These are phyloP conservation scores for Ceratocystis cubensis DNA, from an alignment of 2,329 filamentous ascomycete genomes.

Conservation along the genomic window DNA sequence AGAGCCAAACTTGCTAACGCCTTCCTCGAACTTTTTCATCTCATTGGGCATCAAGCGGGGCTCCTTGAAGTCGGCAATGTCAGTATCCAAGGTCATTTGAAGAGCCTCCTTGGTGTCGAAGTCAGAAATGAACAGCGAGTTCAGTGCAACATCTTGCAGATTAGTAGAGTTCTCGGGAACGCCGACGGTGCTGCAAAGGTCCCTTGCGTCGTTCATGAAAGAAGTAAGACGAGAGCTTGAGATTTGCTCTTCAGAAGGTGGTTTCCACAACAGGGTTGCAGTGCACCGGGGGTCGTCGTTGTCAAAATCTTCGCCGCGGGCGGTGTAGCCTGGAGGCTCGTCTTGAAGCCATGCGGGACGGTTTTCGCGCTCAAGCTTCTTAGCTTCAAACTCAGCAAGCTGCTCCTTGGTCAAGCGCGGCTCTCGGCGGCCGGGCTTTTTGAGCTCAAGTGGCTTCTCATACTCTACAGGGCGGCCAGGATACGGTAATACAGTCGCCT, in stretches of 20 bases:
- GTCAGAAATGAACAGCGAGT: conserved; percentile 56
- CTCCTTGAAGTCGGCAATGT: conserved; percentile 67
- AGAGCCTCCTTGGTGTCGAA: conserved; percentile 63
- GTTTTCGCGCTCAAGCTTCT: conserved; percentile 65
- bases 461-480: conserved; percentile 77
- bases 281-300: conserved; percentile 64
- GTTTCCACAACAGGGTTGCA: conserved; percentile 64
- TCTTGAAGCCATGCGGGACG: conserved; percentile 91
- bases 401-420: conserved; percentile 68
- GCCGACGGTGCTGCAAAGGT: conserved; percentile 52
- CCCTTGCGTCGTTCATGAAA: conserved; percentile 61
- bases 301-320: conserved; percentile 64
- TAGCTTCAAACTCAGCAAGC: conserved; percentile 64
- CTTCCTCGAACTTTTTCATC: conserved; percentile 83
- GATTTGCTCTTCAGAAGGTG: conserved; percentile 45
- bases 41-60: conserved; percentile 68
- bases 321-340: conserved; percentile 73
- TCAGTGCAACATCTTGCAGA: conserved; percentile 69
- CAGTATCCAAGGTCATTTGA: conserved; percentile 52
- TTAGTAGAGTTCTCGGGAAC: conserved; percentile 70
- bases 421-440: conserved; percentile 69
- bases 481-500: conserved; percentile 77
- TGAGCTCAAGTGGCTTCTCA: conserved; percentile 75
- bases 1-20: conserved; percentile 76
- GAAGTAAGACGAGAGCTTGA: conserved; percentile 52